A percentile compares a stretch with the other conserved stretches of the same genome.
Evolutionary conservation across 345 rosid species (phyloP).

Genomic region (Ceriops tagal): DNA sequence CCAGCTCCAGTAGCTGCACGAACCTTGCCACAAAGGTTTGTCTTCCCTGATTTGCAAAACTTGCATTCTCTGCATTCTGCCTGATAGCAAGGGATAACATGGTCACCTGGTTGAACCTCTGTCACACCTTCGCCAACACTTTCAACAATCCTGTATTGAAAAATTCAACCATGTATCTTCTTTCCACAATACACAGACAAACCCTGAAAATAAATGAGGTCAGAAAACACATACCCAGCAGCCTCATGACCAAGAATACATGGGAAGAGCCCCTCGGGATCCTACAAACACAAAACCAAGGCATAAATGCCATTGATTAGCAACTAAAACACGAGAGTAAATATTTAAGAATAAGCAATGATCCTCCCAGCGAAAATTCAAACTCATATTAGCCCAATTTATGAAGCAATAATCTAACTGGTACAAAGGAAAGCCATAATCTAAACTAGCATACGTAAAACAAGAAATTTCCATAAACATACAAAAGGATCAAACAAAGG

Average conservation of each 20-base stretch:
- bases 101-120: conserved; percentile 89
- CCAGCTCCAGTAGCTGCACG: conserved; percentile 93
- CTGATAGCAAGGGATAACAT: conserved; percentile 95
- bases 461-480: background rate
- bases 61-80: conserved; percentile 99
- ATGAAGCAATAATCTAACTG: no score
- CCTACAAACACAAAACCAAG: conserved; percentile 42
- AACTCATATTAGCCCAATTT: no score
- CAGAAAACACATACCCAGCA: conserved; percentile 62
- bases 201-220: background rate
- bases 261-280: conserved; percentile 94
- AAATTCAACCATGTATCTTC: conserved; percentile 3
- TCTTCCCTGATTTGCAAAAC: conserved; percentile 95
- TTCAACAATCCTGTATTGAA: conserved; percentile 67
- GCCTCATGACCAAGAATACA: conserved; percentile 98
- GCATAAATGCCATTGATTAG: background rate
- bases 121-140: conserved; percentile 98
- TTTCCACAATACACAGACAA: conserved; percentile 6
- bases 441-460: no score
- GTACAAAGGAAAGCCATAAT: no score
- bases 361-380: no score
- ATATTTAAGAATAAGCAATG: no score
- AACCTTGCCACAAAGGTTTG: conserved; percentile 95
- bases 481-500: background rate
- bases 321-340: background rate